These are phyloP conservation scores for Aphanocladium album DNA, from an alignment of 2,329 filamentous ascomycete genomes.

Conservation along the genomic window DNA sequence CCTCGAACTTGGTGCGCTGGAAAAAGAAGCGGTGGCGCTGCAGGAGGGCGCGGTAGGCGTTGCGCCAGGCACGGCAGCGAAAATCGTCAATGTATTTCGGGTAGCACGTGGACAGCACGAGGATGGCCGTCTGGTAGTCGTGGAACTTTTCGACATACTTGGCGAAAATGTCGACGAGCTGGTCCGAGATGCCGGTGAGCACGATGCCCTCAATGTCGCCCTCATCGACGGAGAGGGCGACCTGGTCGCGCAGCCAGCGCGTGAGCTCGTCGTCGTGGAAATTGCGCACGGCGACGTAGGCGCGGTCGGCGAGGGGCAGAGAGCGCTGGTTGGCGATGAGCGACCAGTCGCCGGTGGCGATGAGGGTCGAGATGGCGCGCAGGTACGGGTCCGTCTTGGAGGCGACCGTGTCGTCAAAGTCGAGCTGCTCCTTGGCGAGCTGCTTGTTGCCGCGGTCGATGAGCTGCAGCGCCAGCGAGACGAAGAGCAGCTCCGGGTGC, in stretches of 20 bases:
- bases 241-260: conserved; percentile 63
- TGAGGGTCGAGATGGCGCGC: conserved; percentile 71
- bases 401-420: conserved; percentile 54
- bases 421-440: conserved; percentile 44
- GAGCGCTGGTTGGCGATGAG: conserved; percentile 68
- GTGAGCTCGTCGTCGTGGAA: conserved; percentile 58
- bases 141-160: conserved; percentile 70
- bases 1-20: conserved; percentile 71
- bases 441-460: conserved; percentile 46
- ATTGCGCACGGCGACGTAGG: conserved; percentile 66
- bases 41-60: conserved; percentile 64
- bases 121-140: conserved; percentile 73
- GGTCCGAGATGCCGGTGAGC: conserved; percentile 70
- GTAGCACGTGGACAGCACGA: conserved; percentile 68
- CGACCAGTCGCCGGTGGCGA: conserved; percentile 72
- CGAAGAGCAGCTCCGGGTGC: conserved; percentile 61
- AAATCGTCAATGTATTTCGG: conserved; percentile 74
- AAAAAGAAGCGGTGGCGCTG: conserved; percentile 70
- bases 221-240: conserved; percentile 53
- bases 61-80: conserved; percentile 69
- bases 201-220: conserved; percentile 75
- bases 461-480: conserved; percentile 61
- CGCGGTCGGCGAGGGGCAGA: conserved; percentile 68
- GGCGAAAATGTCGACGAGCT: conserved; percentile 68
- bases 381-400: conserved; percentile 72